These are phyloP conservation scores for Fusarium sp. DNA, from an alignment of 2,329 filamentous ascomycete species.

Conservation along the genomic window DNA sequence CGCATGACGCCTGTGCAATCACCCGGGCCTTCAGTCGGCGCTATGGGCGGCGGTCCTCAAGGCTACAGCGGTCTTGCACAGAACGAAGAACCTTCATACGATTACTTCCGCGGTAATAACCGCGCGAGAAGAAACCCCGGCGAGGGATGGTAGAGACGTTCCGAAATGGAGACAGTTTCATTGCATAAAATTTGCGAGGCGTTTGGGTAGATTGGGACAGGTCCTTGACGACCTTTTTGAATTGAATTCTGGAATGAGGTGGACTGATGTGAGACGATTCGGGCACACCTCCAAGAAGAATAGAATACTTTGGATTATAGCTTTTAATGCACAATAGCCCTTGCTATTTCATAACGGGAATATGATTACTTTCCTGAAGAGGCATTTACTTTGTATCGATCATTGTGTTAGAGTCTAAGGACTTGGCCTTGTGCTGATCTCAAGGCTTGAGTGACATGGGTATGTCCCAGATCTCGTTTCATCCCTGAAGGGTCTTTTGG, in stretches of 20 bases:
- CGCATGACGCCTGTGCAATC: slow-evolving; percentile 43
- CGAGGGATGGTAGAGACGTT: slow-evolving; percentile 52
- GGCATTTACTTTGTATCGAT: not conserved
- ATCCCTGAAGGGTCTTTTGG: not conserved
- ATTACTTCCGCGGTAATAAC: slow-evolving; percentile 64
- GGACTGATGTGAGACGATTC: slow-evolving; percentile 27
- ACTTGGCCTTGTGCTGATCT: not conserved
- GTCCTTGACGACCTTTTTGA: slow-evolving; percentile 6
- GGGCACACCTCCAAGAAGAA: slow-evolving; percentile 22
- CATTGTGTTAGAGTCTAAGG: not conserved
- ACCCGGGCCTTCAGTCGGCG: slow-evolving; percentile 60
- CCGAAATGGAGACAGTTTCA: slow-evolving; percentile 2
- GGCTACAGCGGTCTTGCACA: slow-evolving; percentile 72
- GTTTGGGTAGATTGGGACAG: slow-evolving; percentile 47
- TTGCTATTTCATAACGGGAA: slow-evolving; percentile 6
- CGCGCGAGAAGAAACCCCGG: slow-evolving; percentile 50
- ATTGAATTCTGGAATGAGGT: slow-evolving; percentile 33
- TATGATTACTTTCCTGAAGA: not conserved
- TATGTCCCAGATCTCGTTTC: slow-evolving; percentile 1
- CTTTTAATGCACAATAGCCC: slow-evolving; percentile 34
- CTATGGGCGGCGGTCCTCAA: slow-evolving; percentile 67
- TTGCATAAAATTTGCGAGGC: slow-evolving; percentile 44
- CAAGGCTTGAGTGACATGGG: not conserved
- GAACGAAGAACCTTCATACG: slow-evolving; percentile 62
- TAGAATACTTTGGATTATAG: slow-evolving; percentile 35